Evolutionary conservation across 2,329 filamentous ascomycete genomes (phyloP).

Genomic region (Tolypocladium amazonense): DNA sequence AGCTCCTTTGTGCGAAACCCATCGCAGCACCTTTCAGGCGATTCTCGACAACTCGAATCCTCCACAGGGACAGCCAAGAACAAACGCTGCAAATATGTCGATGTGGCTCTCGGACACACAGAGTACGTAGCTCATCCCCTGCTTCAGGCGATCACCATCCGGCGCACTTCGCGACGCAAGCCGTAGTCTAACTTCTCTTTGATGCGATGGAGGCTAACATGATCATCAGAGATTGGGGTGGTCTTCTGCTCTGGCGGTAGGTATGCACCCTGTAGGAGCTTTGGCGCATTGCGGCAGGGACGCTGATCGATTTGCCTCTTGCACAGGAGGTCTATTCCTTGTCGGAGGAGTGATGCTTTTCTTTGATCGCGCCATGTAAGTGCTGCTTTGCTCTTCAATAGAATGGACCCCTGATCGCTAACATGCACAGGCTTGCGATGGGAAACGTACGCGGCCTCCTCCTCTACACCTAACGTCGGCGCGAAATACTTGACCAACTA

Average conservation of each 20-base stretch:
- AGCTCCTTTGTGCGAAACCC: background rate
- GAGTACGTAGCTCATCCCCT: slow-evolving; percentile 50
- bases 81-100: slow-evolving; percentile 34
- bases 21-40: background rate
- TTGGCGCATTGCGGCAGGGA: slow-evolving; percentile 9
- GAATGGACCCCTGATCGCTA: background rate
- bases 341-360: slow-evolving; percentile 91
- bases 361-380: slow-evolving; percentile 92
- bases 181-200: background rate
- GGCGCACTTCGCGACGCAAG: background rate
- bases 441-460: slow-evolving; percentile 59
- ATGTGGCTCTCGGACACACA: slow-evolving; percentile 97
- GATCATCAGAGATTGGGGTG: slow-evolving; percentile 75
- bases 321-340: slow-evolving; percentile 81
- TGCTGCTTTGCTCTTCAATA: slow-evolving; percentile 8
- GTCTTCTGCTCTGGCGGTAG: slow-evolving; percentile 95
- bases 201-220: slow-evolving; percentile 17
- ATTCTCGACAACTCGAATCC: background rate
- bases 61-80: background rate
- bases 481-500: slow-evolving; percentile 4
- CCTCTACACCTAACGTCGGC: slow-evolving; percentile 5
- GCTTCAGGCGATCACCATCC: background rate
- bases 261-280: slow-evolving; percentile 28
- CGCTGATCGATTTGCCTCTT: background rate
- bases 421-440: slow-evolving; percentile 69